A percentile compares a stretch with the other conserved stretches of the same genome.
phyloP scores from a whole-genome alignment of 495 filamentous ascomycete genomes.

The Entonaema liquescens region DNA sequence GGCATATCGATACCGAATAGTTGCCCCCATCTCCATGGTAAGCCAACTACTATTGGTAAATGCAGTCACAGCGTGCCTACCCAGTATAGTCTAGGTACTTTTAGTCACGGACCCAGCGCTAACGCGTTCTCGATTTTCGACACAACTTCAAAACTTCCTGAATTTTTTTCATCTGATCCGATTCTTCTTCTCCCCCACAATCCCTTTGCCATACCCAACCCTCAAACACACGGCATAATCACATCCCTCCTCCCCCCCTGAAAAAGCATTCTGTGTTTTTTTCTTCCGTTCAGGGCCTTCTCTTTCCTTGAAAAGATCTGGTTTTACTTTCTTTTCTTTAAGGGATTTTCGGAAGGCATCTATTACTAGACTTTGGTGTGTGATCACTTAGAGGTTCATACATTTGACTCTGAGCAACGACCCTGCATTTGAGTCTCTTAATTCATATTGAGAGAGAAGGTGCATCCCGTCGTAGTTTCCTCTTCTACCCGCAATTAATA shows the following conservation, averaged over 20 bases:
- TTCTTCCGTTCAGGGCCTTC: slow-evolving; percentile 40
- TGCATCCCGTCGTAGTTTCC: slow-evolving; percentile 26
- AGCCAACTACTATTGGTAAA: slow-evolving; percentile 23
- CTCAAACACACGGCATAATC: slow-evolving; percentile 41
- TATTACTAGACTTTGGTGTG: slow-evolving; percentile 33
- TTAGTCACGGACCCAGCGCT: slow-evolving; percentile 41
- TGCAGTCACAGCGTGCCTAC: slow-evolving; percentile 15
- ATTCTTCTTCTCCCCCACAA: slow-evolving; percentile 47
- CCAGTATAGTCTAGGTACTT: slow-evolving; percentile 20
- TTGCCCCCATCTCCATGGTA: slow-evolving; percentile 14
- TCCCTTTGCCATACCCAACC: slow-evolving; percentile 49
- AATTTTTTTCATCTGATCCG: slow-evolving; percentile 49
- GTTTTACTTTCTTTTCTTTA: slow-evolving; percentile 51
- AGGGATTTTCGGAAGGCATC: slow-evolving; percentile 45
- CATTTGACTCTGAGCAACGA: slow-evolving; percentile 7
- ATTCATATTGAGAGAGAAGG: slow-evolving; percentile 33
- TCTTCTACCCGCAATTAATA: slow-evolving; percentile 16
- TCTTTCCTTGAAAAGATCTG: slow-evolving; percentile 48
- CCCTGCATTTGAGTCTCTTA: slow-evolving; percentile 22
- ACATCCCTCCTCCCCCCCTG: slow-evolving; percentile 26
- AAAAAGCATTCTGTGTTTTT: slow-evolving; percentile 43
- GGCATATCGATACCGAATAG: slow-evolving; percentile 30
- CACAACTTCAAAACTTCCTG: slow-evolving; percentile 44
- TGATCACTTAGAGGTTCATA: slow-evolving; percentile 8
- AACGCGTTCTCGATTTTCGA: slow-evolving; percentile 45